These are phyloP conservation scores for Beauveria sp. DNA, from an alignment of 2,329 filamentous ascomycete species.

Conservation along the genomic window DNA sequence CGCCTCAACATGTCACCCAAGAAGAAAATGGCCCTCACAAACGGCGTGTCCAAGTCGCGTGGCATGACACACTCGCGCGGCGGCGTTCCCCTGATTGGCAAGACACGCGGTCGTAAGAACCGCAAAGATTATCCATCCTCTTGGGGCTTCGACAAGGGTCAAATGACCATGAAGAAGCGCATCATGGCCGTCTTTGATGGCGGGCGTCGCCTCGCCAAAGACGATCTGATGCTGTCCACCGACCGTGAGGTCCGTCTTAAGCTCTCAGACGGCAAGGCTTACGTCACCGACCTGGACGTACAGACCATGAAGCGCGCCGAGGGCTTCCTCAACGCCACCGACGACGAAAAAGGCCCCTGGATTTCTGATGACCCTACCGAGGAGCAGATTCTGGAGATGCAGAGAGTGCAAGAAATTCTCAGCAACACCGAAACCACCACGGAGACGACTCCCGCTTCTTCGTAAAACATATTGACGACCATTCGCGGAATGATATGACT, in stretches of 20 bases:
- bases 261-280: conserved; percentile 66
- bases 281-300: conserved; percentile 89
- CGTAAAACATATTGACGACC: background rate
- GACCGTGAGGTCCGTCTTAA: conserved; percentile 89
- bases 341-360: conserved; percentile 85
- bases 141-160: conserved; percentile 86
- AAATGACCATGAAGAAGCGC: conserved; percentile 98
- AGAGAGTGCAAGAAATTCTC: conserved; percentile 48
- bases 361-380: conserved; percentile 62
- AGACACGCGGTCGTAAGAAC: conserved; percentile 71
- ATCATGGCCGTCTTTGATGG: conserved; percentile 92
- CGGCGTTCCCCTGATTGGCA: conserved; percentile 52
- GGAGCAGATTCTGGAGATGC: conserved; percentile 54
- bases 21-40: conserved; percentile 48
- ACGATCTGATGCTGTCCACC: conserved; percentile 97
- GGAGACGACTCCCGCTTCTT: background rate
- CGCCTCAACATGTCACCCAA: conserved; percentile 39
- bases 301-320: conserved; percentile 84
- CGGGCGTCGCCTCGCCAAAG: conserved; percentile 80
- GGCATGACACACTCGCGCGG: conserved; percentile 74
- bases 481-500: conserved; percentile 2
- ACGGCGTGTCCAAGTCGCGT: conserved; percentile 57
- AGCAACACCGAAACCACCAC: conserved; percentile 18
- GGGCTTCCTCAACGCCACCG: conserved; percentile 69
- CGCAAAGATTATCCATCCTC: conserved; percentile 87